Base-by-base conservation (phyloP, 2,329 filamentous ascomycete species). In the Cladosporium sp. region DNA sequence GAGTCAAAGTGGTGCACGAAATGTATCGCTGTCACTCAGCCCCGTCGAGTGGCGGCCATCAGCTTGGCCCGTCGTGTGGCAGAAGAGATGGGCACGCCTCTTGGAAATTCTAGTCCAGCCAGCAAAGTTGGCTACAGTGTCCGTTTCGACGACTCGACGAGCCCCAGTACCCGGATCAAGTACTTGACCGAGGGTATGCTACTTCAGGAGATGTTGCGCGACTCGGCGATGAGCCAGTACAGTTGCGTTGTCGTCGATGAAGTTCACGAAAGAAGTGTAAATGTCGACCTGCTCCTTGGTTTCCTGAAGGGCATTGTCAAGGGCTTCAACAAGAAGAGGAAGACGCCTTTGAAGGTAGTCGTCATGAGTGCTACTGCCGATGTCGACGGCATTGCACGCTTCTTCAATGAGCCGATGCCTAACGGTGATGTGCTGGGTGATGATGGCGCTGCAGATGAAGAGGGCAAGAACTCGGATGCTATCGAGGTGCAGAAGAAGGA, bases 331-430 rank as follows among this genome's bases (percentile, higher is more conserved):
- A 85, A 86, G 43, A 82, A 85, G 53, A 88, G 89, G 8, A 91
- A 90, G 5, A 81, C 90, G 32, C 89, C 91, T 1, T 80, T 99
- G 64, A 98, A 97, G 76, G 88, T 98, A 3, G 86, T 97, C 36
- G 87, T 98, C 74, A 99, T 99, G 95, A 97, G 93, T 83, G 95
- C 95, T 58, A 99, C 95, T 7, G 92, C 93, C 43, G 92, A 98
- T 76, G 88, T 97, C 65, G 89, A 94, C 67, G 87, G 85, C 64
- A 87, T 98, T 34, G 84, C 87, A 51, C 81, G 82, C 0, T 98
- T 97, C 76, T 97, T 98, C 69, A 56, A 59, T 79, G 36, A 71
- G 70, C 25, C 65, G 43, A 65, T 60, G n/a, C 79, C 81, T 6
- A 67, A 70, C n/a, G 69, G 26, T 25, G 43, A 64, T 23, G 60